Base-by-base conservation (phyloP, 2,329 filamentous ascomycete species). In the Fusarium sp. region DNA sequence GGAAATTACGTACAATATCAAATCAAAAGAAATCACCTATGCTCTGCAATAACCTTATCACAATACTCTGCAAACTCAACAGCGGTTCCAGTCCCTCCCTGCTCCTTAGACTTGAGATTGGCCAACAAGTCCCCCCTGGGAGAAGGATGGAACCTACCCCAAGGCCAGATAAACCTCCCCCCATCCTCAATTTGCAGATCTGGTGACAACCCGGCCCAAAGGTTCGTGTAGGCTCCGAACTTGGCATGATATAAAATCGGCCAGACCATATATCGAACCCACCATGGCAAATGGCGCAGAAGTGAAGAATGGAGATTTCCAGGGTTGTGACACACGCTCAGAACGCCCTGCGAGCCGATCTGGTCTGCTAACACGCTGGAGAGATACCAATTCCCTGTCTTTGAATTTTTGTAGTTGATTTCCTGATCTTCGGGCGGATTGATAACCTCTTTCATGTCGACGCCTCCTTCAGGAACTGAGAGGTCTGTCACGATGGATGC, bases 311-410 rank as follows among this genome's bases (percentile, higher is more conserved):
- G 45, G 1, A 71, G 23, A 14, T 71, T 71, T 23, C 69, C 69
- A 3, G 69, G 68, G 11, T 71, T 71, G 2, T 56, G 23, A 0
- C 50, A 52, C 14, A 71, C n/a, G 16, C 58, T 63, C n/a, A 71
- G 44, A 1, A 71, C n/a, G 1, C 65, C 68, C 1, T 44, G 42
- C 0, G 52, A 37, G 2, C 58, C 51, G 7, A 63, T 3, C 7
- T 59, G 55, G 2, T 58, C 45, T 7, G 69, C 61, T 2, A 71
- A 13, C 6, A 58, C 51, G 1, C 48, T 54, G 4, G 58, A 52
- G 0, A 71, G 52, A 3, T 69, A 70, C 51, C 66, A 71, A 4
- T 71, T 71, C 6, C 65, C 68, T 3, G 65, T 57, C 39, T 71
- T 71, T 21, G 68, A 69, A 23, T 58, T 58, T 18, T 54, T 56